Evolutionary conservation across 2,329 filamentous ascomycete genomes (phyloP).

Genomic region (Grosmannia huntii): DNA sequence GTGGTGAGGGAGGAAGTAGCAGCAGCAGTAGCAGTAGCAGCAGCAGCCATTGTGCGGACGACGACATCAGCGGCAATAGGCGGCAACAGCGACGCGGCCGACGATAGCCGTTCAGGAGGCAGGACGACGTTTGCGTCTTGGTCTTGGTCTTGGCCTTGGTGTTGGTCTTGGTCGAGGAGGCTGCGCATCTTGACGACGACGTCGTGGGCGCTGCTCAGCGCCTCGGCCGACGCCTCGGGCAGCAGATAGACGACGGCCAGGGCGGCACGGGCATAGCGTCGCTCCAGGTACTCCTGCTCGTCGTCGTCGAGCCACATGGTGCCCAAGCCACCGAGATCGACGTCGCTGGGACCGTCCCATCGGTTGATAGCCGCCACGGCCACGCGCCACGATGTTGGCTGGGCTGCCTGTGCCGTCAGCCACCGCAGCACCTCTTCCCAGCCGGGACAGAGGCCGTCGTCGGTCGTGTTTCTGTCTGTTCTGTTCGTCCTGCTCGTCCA

Average conservation of each 20-base stretch:
- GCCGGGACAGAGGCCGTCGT: conserved; percentile 34
- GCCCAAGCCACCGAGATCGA: conserved; percentile 51
- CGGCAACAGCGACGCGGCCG: conserved; percentile 32
- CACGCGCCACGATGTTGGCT: conserved; percentile 43
- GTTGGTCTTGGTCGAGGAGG: conserved; percentile 39
- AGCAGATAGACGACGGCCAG: conserved; percentile 57
- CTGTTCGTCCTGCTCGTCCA: conserved; percentile 26
- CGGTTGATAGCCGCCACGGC: conserved; percentile 51
- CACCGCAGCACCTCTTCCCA: conserved; percentile 61
- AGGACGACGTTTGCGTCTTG: neutral
- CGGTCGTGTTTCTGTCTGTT: neutral
- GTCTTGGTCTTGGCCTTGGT: conserved; percentile 27
- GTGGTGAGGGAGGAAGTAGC: neutral
- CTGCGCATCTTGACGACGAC: conserved; percentile 46
- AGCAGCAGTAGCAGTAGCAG: neutral
- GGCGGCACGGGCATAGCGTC: conserved; percentile 53
- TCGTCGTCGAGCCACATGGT: conserved; percentile 46
- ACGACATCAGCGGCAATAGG: conserved; percentile 18
- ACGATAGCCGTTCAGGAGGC: conserved; percentile 20
- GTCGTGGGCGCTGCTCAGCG: conserved; percentile 45
- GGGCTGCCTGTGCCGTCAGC: conserved; percentile 46
- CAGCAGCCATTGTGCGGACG: neutral
- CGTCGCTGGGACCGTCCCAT: conserved; percentile 62
- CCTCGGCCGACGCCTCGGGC: conserved; percentile 44
- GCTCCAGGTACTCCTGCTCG: conserved; percentile 45